Evolutionary conservation across 2,329 filamentous ascomycete genomes (phyloP), one percentile per base, ranked within the genome.

Genomic region (Fusarium solani-melongenae): DNA sequence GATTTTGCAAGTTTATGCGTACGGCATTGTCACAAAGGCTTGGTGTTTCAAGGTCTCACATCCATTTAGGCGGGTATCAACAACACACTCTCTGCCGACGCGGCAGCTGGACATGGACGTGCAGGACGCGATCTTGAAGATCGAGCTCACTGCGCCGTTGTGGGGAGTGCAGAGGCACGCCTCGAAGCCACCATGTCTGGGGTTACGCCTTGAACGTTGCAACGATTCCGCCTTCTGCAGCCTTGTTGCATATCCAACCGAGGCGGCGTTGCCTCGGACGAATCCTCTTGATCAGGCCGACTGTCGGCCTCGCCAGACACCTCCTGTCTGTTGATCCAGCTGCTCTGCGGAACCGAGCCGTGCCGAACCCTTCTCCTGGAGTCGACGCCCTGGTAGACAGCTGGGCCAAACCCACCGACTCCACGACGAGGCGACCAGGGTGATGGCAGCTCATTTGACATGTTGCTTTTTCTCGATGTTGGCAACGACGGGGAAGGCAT

Each of bases 201-300:
- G 62, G 56, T 49, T 61, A 51, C 53, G 60, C 62, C 29, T 64
- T 53, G 38, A 55, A 38, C 22, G 57, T 51, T 62, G 41, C 69
- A 64, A 66, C 58, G 62, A 69, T 63, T 57, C 55, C 68, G 69
- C 68, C 67, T 64, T 55, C 24, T 53, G 27, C 31, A 59, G 14
- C 39, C 29, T 31, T 24, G 36, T 58, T 64, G 27, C 51, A 31
- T 55, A 33, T 58, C 66, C 60, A 38, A 64, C 38, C 56, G 62
- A 56, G 20, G 49, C 58, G 60, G 68, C 41, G 56, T 17, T 73
- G 63, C 66, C 57, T 77, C 72, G 76, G 76, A 67, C 71, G 66
- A 33, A 70, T 67, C 60, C 39, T 39, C 51, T 61, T 51, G 58
- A 67, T 62, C 36, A 66, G 58, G 56, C 27, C 65, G 31, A 59